Evolutionary conservation across 306 rosid species (phyloP), one percentile per base, ranked within the genome.

Genomic region (Amphicarpaea edgeworthii): DNA sequence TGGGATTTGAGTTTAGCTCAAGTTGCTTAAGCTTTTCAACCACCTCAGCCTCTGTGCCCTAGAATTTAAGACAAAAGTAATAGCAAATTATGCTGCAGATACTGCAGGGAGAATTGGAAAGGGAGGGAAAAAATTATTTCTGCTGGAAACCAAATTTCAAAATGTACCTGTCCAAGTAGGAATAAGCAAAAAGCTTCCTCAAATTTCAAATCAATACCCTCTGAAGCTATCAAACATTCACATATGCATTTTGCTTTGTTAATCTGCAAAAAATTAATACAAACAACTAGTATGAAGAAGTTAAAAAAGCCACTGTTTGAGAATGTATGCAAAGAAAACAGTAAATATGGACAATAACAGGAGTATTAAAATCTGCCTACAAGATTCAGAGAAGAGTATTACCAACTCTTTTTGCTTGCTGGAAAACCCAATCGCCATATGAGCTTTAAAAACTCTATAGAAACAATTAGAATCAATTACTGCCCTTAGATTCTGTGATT

Each of bases 381-480:
- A 50, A 69, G 81, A 67, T 76, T 87, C 61, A 51, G 70, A 82
- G 78, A 82, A 78, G 75, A 63, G 60, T 42, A 73, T 85, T 92
- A 92, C 98, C 91, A 96, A 67, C 79, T 90, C 96, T 57, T 17
- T 86, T 75, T 86, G 88, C 86, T 84, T 90, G 87, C 88, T 92
- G 63, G 98, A 90, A 91, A 96, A 96, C 3, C 97, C 98, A 75
- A 88, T 85, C 7, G 99, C 97, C 85, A 92, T 14, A 77, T 96
- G 97, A 73, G 97, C 97, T 62, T 76, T 76, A 79, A 92, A 89
- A 51, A 81, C 93, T 81, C 86, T 32, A 65, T 89, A 96, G 78
- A 89, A 92, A 87, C 98, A 96, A 58, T 71, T 84, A 72, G 85
- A 84, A 87, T 92, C 98, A 63, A 96, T 85, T 68, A 96, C 88